Conservation (phyloP, 805 yeast species). For the Saccharomyces kudriavzevii region DNA sequence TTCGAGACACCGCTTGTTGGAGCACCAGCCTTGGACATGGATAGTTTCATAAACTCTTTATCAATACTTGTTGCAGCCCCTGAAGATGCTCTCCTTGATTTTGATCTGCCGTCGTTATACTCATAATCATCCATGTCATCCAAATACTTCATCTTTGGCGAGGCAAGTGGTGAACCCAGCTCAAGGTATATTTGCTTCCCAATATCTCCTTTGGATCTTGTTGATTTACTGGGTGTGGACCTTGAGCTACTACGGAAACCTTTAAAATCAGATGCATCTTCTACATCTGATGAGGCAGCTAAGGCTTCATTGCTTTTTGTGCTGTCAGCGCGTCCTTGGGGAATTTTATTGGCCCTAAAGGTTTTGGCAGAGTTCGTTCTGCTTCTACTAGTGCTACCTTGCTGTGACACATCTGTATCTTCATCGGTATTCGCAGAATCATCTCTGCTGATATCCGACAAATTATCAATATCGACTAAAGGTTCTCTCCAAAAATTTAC, state of each 20-base stretch:
- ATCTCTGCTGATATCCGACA: slow-evolving; percentile 43
- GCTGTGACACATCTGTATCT: slow-evolving; percentile 2
- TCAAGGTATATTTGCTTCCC: slow-evolving; percentile 30
- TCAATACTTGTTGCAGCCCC: slow-evolving; percentile 5
- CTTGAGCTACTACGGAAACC: background rate
- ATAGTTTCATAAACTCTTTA: slow-evolving; percentile 11
- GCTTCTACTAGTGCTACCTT: slow-evolving; percentile 7
- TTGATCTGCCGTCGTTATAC: background rate
- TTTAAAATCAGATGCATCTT: background rate
- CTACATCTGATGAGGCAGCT: background rate
- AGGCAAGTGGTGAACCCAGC: slow-evolving; percentile 29
- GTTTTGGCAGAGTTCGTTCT: background rate
- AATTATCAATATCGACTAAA: slow-evolving; percentile 50
- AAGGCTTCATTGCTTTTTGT: background rate
- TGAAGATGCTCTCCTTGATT: background rate
- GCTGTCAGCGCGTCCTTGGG: background rate
- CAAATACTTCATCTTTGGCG: slow-evolving; percentile 21
- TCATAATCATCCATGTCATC: slow-evolving; percentile 3
- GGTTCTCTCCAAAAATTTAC: slow-evolving; percentile 91
- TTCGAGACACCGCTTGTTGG: slow-evolving; percentile 20
- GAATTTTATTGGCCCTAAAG: background rate
- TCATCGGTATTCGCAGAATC: slow-evolving; percentile 16
- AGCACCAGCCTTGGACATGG: slow-evolving; percentile 14
- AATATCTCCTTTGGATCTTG: slow-evolving; percentile 12
- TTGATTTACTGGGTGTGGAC: slow-evolving; percentile 2